Evolutionary conservation across 306 rosid genomes (phyloP), one percentile per base, ranked within the genome.

Genomic region (Castanopsis chinensis): DNA sequence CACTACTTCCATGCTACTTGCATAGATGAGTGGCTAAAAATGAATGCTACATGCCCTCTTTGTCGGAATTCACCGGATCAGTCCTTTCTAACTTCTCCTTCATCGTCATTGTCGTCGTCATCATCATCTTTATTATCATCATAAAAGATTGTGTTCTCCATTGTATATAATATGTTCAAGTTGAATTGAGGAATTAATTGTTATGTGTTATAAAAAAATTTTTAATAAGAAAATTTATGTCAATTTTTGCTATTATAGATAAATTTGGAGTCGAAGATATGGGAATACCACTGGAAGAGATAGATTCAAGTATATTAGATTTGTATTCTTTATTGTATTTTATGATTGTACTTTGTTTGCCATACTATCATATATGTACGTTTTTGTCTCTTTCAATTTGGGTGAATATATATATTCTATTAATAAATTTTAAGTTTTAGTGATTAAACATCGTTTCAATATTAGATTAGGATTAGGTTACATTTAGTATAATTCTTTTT

Each of bases 1-100:
- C 98, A 90, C 55, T 88, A 89, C 74, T 94, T 90, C 78, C 97
- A 92, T 73, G 89, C 77, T 18, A 63, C 56, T 6, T 92, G 96
- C 68, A 74, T 92, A 9, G 97, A 94, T 28, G 90, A 85, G 20
- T 94, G 97, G 98, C 94, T 92, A 23, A 89, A 77, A 79, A 74
- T 89, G 87, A 92, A 87, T 23, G 88, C 90, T 25, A 81, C 98
- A 0, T 94, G 97, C 25, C 97, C 98, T 2, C 33, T 94, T 0
- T 94, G 98, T 27, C 75, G 97, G 15, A 92, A 83, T 58, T 84
- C 91, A 4, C 94, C 93, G 0, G 80, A 83, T 2, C 77, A 64
- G 2, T 83, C 85, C 5, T 71, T 79, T 13, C 1, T 18, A 0
- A 43, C 20, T 65, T 51, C 83, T 55, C 68, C 86, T 5, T 77